These are phyloP conservation scores for Myxozyma monticola DNA, from an alignment of 805 yeast species.

Conservation along the genomic window DNA sequence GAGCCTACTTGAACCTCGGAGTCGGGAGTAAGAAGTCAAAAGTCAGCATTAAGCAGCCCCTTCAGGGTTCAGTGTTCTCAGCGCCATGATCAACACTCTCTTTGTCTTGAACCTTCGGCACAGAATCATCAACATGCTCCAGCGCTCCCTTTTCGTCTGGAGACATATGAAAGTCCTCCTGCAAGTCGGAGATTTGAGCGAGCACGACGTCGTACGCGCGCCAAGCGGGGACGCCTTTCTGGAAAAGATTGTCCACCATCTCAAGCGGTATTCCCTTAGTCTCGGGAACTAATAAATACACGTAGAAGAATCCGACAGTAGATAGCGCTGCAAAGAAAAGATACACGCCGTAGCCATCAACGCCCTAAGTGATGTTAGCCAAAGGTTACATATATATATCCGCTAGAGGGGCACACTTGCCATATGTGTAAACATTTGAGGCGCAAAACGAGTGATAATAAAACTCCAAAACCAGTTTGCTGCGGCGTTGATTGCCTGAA, in stretches of 20 bases:
- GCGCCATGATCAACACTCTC: no score
- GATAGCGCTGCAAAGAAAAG: slow-evolving; percentile 77
- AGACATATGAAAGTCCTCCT: slow-evolving; percentile 8
- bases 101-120: no score
- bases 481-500: slow-evolving; percentile 54
- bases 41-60: no score
- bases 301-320: slow-evolving; percentile 37
- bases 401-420: slow-evolving; percentile 27
- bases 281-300: slow-evolving; percentile 58
- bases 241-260: no score
- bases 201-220: no score
- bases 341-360: slow-evolving; percentile 49
- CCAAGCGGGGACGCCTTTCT: no score
- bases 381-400: not conserved
- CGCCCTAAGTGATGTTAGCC: slow-evolving; percentile 1
- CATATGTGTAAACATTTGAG: no score
- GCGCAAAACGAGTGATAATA: no score
- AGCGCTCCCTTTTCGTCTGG: slow-evolving; percentile 12
- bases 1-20: no score
- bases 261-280: slow-evolving; percentile 69
- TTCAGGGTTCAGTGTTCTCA: no score
- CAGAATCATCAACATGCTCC: slow-evolving; percentile 3
- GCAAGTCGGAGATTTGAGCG: slow-evolving; percentile 5
- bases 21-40: no score
- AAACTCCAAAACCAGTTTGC: no score